A percentile compares a stretch with the other conserved stretches of the same genome.
Evolutionary conservation across 192 early-diverging fungal genomes (phyloP).

Genomic region (Diversispora epigaea): DNA sequence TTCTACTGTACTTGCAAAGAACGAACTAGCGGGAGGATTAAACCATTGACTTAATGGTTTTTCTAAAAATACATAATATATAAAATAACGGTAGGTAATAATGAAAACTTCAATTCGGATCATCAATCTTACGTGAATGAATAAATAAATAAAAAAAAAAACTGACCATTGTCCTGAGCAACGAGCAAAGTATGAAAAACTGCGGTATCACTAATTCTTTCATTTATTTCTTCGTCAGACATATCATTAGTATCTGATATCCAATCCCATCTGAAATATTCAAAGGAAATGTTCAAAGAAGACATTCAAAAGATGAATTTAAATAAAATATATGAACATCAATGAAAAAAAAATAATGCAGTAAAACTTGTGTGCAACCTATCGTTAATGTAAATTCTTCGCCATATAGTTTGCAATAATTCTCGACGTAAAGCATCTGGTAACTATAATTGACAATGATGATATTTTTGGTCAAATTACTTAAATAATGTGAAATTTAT

Average conservation of each 20-base stretch:
- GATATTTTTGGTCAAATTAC: background rate
- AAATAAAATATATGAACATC: too few species aligned
- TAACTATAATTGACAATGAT: background rate
- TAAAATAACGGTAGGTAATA: background rate
- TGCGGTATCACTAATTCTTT: background rate
- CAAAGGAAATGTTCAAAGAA: background rate
- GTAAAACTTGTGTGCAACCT: background rate
- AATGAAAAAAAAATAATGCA: background rate
- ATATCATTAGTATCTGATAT: slow-evolving; percentile 25
- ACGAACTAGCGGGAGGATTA: background rate
- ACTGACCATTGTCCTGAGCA: background rate
- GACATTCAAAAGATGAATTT: background rate
- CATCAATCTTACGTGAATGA: background rate
- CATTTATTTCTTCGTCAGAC: slow-evolving; percentile 15
- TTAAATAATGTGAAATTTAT: background rate
- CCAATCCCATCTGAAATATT: background rate
- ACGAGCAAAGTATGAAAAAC: slow-evolving; percentile 9
- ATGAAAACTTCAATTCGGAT: background rate
- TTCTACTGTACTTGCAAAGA: slow-evolving; percentile 16
- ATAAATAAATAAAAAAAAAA: background rate
- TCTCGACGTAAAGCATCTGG: background rate
- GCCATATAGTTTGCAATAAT: slow-evolving; percentile 25
- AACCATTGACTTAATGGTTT: slow-evolving; percentile 21
- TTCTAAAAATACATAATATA: background rate
- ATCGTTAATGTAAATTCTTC: slow-evolving; percentile 18